Evolutionary conservation across 2,329 filamentous ascomycete species (phyloP).

Genomic region (Phoma herbarum): DNA sequence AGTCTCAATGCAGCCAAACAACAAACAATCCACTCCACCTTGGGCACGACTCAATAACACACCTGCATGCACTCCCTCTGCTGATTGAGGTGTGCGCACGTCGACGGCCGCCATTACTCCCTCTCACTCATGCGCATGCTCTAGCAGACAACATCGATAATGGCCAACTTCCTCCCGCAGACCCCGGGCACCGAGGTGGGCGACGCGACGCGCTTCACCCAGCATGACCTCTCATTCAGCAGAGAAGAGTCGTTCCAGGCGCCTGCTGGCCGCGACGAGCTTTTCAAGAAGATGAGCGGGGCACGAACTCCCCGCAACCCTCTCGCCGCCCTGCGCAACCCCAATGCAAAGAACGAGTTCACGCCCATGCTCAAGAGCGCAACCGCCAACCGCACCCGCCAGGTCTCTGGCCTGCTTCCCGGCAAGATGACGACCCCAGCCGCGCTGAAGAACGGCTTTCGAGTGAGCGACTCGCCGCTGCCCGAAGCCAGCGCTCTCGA

Average conservation of each 20-base stretch:
- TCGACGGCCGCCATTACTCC: slow-evolving; percentile 30
- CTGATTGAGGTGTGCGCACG: slow-evolving; percentile 26
- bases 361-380: slow-evolving; percentile 89
- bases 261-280: slow-evolving; percentile 75
- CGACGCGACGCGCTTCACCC: slow-evolving; percentile 79
- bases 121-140: slow-evolving; percentile 42
- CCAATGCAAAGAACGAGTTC: slow-evolving; percentile 75
- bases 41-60: slow-evolving; percentile 21
- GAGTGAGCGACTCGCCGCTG: slow-evolving; percentile 76
- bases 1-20: slow-evolving; percentile 13
- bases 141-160: slow-evolving; percentile 39
- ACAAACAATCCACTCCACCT: slow-evolving; percentile 34
- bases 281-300: slow-evolving; percentile 78
- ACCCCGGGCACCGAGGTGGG: slow-evolving; percentile 86
- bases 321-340: slow-evolving; percentile 67
- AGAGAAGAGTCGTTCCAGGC: slow-evolving; percentile 86
- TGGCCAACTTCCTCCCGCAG: slow-evolving; percentile 68
- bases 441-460: slow-evolving; percentile 67
- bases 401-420: slow-evolving; percentile 52
- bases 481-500: slow-evolving; percentile 74
- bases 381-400: slow-evolving; percentile 70
- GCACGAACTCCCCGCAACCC: slow-evolving; percentile 75
- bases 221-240: slow-evolving; percentile 78
- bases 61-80: slow-evolving; percentile 10
- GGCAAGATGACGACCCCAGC: slow-evolving; percentile 68